phyloP scores from a whole-genome alignment of 2,329 filamentous ascomycete species.

The Metarhizium humberi region DNA sequence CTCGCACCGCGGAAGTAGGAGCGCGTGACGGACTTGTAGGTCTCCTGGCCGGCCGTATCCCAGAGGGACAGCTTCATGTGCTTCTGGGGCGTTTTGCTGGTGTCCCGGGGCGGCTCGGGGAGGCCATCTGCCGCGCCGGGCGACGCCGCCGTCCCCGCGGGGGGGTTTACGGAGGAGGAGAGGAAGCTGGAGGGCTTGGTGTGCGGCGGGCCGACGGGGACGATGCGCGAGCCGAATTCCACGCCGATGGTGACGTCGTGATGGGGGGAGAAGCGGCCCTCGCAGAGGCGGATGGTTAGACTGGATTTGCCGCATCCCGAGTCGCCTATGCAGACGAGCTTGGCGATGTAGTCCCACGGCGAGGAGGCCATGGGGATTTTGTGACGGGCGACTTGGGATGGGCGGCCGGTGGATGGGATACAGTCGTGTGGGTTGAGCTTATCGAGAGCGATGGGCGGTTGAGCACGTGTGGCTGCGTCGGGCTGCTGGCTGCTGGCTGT shows the following conservation, averaged over 20 bases:
- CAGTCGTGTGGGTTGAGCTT: too few species aligned
- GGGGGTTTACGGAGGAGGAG: conserved; percentile 12
- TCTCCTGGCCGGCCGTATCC: conserved; percentile 96
- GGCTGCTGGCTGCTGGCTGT: too few species aligned
- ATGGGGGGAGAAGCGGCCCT: conserved; percentile 86
- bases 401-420: too few species aligned
- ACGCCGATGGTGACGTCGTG: conserved; percentile 98
- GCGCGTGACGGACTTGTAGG: conserved; percentile 91
- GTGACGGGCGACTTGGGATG: too few species aligned
- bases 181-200: conserved; percentile 30
- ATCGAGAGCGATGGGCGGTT: too few species aligned
- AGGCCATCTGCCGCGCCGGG: conserved; percentile 28
- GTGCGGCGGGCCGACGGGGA: conserved; percentile 80
- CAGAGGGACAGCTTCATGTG: conserved; percentile 92
- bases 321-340: conserved; percentile 96
- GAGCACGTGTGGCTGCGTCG: neutral
- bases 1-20: conserved; percentile 81
- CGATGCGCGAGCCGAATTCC: conserved; percentile 88
- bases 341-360: conserved; percentile 98
- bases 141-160: neutral
- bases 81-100: conserved; percentile 40
- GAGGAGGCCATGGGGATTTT: conserved; percentile 42
- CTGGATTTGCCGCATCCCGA: conserved; percentile 92
- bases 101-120: conserved; percentile 41
- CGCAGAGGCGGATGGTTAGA: conserved; percentile 89